Base-by-base conservation (phyloP, 345 rosid genomes). In the Xanthoceras sorbifolium region DNA sequence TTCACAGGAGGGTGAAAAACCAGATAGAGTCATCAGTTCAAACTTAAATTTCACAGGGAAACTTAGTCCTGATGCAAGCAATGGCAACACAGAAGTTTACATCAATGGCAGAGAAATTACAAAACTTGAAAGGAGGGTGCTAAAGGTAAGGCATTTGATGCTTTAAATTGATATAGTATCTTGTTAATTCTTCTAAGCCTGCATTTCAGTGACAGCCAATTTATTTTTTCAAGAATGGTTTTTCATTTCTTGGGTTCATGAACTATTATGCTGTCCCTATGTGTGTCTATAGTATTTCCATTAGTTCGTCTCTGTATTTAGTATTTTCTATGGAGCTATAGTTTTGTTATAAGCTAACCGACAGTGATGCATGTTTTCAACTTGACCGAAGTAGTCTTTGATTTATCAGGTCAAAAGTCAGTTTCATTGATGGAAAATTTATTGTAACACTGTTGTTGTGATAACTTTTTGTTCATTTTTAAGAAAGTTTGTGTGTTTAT, bases 61-160 rank as follows among this genome's bases (percentile, higher is more conserved):
- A 83, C 89, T 97, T 17, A 84, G 78, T 69, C 84, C 89, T 12
- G 77, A 87, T 17, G 98, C 98, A 12, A 97, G 99, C 83, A 90
- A 80, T 76, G 99, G 99, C 72, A 93, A 82, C 81, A 90, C 98
- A 3, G 85, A 97, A 84, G 99, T 97, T 76, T 97, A 85, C 77
- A 88, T 97, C 1, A 97, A 94, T 40, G 99, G 99, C 57, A 83
- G 98, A 44, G 97, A 97, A 85, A 94, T 97, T 67, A 97, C 99
- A 34, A 97, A 85, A 84, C 92, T 85, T 66, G 98, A 97, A 66
- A 77, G 82, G 72, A 91, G 95, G 85, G 89, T 97, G 25, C 85
- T 97, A 62, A 97, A 83, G 89, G 99, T 93, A 79, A 84, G 79
- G 15, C 44, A 17, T 38, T 80, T 69, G 42, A 57, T 31, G 32